Evolutionary conservation across 345 rosid genomes (phyloP).

Genomic region (Populus euphratica): DNA sequence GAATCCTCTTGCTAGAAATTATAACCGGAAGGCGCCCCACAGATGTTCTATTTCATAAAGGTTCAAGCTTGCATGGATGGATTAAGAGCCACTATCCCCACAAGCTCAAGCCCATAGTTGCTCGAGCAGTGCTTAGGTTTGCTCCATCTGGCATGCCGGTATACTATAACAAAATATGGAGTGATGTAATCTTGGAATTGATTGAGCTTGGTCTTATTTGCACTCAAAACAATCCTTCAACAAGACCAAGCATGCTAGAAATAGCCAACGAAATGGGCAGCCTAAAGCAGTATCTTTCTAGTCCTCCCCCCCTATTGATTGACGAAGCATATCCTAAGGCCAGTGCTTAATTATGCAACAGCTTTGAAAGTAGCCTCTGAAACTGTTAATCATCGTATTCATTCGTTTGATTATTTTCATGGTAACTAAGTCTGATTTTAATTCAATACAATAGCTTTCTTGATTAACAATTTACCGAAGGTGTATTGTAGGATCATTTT

Average conservation of each 20-base stretch:
- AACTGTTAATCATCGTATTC: slow-evolving; percentile 11
- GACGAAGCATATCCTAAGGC: slow-evolving; percentile 29
- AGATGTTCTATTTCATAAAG: slow-evolving; percentile 49
- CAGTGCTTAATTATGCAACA: slow-evolving; percentile 10
- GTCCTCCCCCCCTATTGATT: slow-evolving; percentile 31
- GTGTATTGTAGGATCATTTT: background rate
- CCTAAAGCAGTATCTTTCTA: slow-evolving; percentile 61
- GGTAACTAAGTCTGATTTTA: background rate
- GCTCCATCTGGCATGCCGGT: slow-evolving; percentile 34
- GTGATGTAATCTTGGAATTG: slow-evolving; percentile 64
- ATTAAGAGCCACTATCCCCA: slow-evolving; percentile 65
- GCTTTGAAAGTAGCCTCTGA: background rate
- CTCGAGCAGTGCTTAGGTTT: slow-evolving; percentile 49
- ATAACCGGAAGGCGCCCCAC: slow-evolving; percentile 70
- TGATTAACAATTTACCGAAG: background rate
- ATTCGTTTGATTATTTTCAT: slow-evolving; percentile 7
- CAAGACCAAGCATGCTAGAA: slow-evolving; percentile 83
- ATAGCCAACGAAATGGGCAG: slow-evolving; percentile 68
- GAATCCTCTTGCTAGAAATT: slow-evolving; percentile 74
- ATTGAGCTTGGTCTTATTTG: slow-evolving; percentile 80
- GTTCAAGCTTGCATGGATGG: slow-evolving; percentile 75
- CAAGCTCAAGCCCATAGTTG: slow-evolving; percentile 53
- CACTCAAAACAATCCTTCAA: slow-evolving; percentile 65
- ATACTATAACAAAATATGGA: slow-evolving; percentile 36
- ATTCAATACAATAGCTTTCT: background rate